phyloP scores from a whole-genome alignment of 2,329 filamentous ascomycete species.

The Cytospora piceae region DNA sequence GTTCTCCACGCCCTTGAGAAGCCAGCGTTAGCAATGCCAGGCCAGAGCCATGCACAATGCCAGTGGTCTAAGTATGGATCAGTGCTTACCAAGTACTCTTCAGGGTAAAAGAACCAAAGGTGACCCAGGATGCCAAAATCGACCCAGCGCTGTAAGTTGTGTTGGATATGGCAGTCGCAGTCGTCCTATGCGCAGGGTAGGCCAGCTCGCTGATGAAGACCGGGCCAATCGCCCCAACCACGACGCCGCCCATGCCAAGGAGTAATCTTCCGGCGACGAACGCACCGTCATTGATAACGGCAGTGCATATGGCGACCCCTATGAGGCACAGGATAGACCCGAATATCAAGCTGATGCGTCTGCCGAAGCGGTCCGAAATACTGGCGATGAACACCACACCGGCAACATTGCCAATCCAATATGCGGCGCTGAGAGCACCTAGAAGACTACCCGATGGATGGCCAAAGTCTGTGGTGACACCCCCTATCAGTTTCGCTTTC shows the following conservation, averaged over 20 bases:
- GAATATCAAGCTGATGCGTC: slow-evolving; percentile 60
- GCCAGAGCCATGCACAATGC: not conserved
- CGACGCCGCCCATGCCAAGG: slow-evolving; percentile 65
- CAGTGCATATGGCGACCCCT: slow-evolving; percentile 59
- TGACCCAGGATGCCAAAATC: slow-evolving; percentile 53
- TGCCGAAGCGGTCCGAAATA: slow-evolving; percentile 58
- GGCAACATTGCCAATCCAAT: slow-evolving; percentile 62
- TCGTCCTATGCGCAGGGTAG: slow-evolving; percentile 62
- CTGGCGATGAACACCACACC: slow-evolving; percentile 61
- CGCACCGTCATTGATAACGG: slow-evolving; percentile 55
- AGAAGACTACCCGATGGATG: slow-evolving; percentile 48
- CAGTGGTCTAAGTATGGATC: not conserved
- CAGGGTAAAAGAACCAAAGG: slow-evolving; percentile 50
- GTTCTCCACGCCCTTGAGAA: slow-evolving; percentile 39
- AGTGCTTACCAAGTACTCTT: slow-evolving; percentile 34
- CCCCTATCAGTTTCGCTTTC: not conserved
- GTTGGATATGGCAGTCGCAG: slow-evolving; percentile 63
- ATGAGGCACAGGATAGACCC: slow-evolving; percentile 59
- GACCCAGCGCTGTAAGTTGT: slow-evolving; percentile 60
- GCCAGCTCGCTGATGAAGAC: slow-evolving; percentile 63
- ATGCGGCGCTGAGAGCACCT: slow-evolving; percentile 62
- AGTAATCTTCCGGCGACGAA: slow-evolving; percentile 63
- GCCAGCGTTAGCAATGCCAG: not conserved
- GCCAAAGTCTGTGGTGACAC: slow-evolving; percentile 43
- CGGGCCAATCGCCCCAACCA: slow-evolving; percentile 61